Conservation (phyloP, 192 early-diverging fungal genomes). For the Linnemannia schmuckeri region DNA sequence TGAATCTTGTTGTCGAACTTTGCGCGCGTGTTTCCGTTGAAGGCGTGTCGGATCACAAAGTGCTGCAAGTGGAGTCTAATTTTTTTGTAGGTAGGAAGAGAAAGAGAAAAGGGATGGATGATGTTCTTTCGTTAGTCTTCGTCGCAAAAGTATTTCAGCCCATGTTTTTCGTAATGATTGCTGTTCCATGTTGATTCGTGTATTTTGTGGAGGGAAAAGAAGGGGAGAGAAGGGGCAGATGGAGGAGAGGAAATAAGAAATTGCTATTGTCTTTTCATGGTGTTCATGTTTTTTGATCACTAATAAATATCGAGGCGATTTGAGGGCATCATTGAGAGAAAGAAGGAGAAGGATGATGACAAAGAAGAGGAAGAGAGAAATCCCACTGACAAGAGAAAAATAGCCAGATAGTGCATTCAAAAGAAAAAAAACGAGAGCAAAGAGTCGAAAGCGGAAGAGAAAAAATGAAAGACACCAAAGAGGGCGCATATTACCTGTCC, state of each 20-base stretch:
- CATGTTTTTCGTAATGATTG: not conserved
- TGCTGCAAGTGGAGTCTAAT: conserved; percentile 47
- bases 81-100: not conserved
- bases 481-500: conserved; percentile 41
- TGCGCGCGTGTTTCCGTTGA: conserved; percentile 48
- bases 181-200: not conserved
- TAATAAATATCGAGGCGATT: not conserved
- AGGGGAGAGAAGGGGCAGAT: not conserved
- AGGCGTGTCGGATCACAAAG: conserved; percentile 49
- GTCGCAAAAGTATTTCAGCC: not conserved
- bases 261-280: not conserved
- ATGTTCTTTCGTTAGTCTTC: not conserved
- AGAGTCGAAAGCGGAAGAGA: not conserved
- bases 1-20: conserved; percentile 53
- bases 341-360: not conserved
- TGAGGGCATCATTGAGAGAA: not conserved
- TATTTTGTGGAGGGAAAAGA: not conserved
- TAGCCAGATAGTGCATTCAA: not conserved
- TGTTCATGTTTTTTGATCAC: not conserved
- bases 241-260: not conserved
- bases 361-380: not conserved
- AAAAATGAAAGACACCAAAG: not conserved
- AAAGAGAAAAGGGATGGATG: not conserved
- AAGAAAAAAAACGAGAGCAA: not conserved
- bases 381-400: not conserved